These are phyloP conservation scores for Xylaria nigripes DNA, from an alignment of 495 filamentous ascomycete genomes.

Conservation along the genomic window DNA sequence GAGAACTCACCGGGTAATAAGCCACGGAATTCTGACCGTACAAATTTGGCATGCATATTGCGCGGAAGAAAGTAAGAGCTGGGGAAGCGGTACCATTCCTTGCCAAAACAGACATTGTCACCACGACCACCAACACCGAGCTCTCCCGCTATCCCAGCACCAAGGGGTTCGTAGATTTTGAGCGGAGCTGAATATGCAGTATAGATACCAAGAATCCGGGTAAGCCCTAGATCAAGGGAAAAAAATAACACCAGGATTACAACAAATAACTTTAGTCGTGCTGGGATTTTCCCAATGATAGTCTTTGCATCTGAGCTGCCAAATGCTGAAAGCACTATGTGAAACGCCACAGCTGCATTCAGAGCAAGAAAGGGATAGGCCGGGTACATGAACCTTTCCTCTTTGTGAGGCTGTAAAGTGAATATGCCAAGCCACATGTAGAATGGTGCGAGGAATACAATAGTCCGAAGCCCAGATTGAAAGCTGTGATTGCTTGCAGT, in stretches of 20 bases:
- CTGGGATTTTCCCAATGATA: conserved; percentile 59
- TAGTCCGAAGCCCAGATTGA: conserved; percentile 52
- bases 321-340: conserved; percentile 64
- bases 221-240: conserved; percentile 55
- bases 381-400: conserved; percentile 98
- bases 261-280: conserved; percentile 55
- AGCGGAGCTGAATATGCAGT: conserved; percentile 82
- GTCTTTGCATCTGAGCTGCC: conserved; percentile 58
- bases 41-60: conserved; percentile 71
- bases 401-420: conserved; percentile 88
- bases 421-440: conserved; percentile 95
- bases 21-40: conserved; percentile 83
- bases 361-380: conserved; percentile 88
- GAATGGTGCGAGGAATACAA: conserved; percentile 73
- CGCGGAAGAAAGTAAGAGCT: conserved; percentile 83
- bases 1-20: conserved; percentile 86
- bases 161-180: conserved; percentile 54
- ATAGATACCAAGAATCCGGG: conserved; percentile 71
- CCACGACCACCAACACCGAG: conserved; percentile 42
- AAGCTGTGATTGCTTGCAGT: conserved; percentile 36
- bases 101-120: conserved; percentile 80
- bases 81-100: conserved; percentile 98
- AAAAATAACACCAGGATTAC: conserved; percentile 47
- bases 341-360: conserved; percentile 78
- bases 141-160: conserved; percentile 39